Percentiles rank a stretch among this genome's conserved stretches.
Conservation (phyloP, 2,329 filamentous ascomycete species). For the Xylaria sp. region DNA sequence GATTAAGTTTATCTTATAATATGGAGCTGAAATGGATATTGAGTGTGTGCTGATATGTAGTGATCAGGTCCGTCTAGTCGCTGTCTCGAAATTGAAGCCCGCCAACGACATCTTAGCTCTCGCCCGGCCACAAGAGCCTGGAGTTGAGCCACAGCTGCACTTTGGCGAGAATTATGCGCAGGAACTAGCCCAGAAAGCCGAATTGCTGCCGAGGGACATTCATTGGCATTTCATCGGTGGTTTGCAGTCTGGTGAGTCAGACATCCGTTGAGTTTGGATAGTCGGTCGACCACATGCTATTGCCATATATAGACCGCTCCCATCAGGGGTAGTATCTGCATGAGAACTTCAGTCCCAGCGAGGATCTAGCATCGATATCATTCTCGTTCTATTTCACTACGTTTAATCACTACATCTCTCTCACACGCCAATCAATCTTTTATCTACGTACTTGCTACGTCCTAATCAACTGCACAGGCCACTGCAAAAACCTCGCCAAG, state of each 20-base stretch:
- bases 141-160: slow-evolving; percentile 70
- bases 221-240: slow-evolving; percentile 98
- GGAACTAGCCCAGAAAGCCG: slow-evolving; percentile 88
- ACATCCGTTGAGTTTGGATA: background rate
- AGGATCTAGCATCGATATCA: background rate
- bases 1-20: background rate
- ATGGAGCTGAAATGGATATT: background rate
- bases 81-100: slow-evolving; percentile 96
- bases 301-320: background rate
- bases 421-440: background rate
- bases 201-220: slow-evolving; percentile 78
- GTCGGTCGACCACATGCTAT: background rate
- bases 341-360: background rate
- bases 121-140: slow-evolving; percentile 65
- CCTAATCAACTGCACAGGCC: slow-evolving; percentile 66
- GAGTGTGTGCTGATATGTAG: slow-evolving; percentile 26
- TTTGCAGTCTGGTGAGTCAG: slow-evolving; percentile 75
- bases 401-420: background rate
- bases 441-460: background rate
- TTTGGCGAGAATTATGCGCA: slow-evolving; percentile 98
- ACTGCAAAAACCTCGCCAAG: slow-evolving; percentile 87
- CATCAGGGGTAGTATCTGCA: background rate
- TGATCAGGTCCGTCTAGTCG: slow-evolving; percentile 81
- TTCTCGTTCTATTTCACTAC: too few relatives aligned
- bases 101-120: slow-evolving; percentile 90